A percentile compares a stretch with the other conserved stretches of the same genome.
These are phyloP conservation scores for Tritrichomonas foetus DNA, from an alignment of 208 protist species.

Conservation along the genomic window DNA sequence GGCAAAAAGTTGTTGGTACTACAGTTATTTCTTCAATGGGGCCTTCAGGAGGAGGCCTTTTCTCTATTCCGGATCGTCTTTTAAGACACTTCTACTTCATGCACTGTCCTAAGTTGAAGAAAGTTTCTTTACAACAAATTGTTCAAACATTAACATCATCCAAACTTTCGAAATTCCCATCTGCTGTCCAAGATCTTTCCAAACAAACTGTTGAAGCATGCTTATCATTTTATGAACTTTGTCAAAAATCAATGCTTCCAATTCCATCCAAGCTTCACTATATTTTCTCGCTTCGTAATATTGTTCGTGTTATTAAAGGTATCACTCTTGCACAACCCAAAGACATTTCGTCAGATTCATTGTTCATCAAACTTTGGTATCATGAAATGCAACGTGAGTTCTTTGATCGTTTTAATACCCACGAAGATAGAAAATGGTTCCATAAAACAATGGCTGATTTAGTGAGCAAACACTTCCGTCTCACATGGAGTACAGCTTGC, in stretches of 20 bases:
- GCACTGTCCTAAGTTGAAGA: neutral
- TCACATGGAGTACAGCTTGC: neutral
- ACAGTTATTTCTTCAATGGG: constrained; percentile 55
- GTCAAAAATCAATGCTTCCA: constrained; percentile 70
- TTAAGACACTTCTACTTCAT: constrained; percentile 89
- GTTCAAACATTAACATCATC: constrained; percentile 58
- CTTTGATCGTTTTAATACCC: constrained; percentile 83
- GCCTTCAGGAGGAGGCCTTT: constrained; percentile 74
- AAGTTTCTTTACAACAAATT: constrained; percentile 53
- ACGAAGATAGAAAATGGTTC: constrained; percentile 77
- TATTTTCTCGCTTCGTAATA: constrained; percentile 92
- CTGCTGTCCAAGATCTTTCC: neutral
- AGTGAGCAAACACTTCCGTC: neutral
- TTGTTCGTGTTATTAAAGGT: constrained; percentile 73
- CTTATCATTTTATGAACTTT: constrained; percentile 54
- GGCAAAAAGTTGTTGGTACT: constrained; percentile 78
- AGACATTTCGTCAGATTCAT: constrained; percentile 51
- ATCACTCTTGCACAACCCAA: constrained; percentile 39
- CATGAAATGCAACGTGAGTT: constrained; percentile 90
- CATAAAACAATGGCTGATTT: neutral
- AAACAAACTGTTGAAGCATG: constrained; percentile 44
- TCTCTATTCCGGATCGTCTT: constrained; percentile 85
- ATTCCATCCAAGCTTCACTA: constrained; percentile 92
- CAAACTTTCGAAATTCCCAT: neutral
- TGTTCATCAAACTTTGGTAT: constrained; percentile 71